Base-by-base conservation (phyloP, 495 filamentous ascomycete genomes). In the Penicillium angulare region DNA sequence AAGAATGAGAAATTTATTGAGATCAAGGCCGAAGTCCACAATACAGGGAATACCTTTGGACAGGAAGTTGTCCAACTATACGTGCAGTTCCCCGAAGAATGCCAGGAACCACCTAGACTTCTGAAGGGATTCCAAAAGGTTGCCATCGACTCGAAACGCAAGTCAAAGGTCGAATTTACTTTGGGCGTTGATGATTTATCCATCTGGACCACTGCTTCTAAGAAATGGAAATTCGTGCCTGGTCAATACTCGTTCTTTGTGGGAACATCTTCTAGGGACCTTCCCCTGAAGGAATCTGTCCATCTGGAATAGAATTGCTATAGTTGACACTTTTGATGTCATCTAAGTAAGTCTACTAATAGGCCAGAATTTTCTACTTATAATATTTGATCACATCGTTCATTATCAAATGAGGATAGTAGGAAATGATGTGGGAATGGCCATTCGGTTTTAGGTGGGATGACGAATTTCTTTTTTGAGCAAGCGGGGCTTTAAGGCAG, bases 41-140 rank as follows among this genome's bases (percentile, higher is more conserved):
- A 86, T 52, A 69, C 60, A n/a, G 82, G 82, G 6, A 52, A 61
- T 1, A 72, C 79, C 0, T 56, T 64, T 13, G 82, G 78, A 24
- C 70, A 75, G 9, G 82, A 85, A 52, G 77, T 85, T n/a, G 71
- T 79, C 0, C 83, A 89, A 73, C 69, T 89, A 1, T 90, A 90
- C 56, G 66, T 90, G 10, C 72, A 75, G 0, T 75, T 84, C 24
- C 84, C 83, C 0, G 41, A 55, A 8, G 38, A 41, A 24, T 22
- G 38, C 38, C 18, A 41, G 38, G 57, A 47, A 13, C 68, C 66
- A 7, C 60, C 56, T 4, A 59, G 59, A 13, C 62, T 65, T 17
- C 61, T 90, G 13, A 66, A 86, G 1, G 86, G 86, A 10, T 90
- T 88, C 57, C 72, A 77, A 38, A 88, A 87, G 64, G 64, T 79